Evolutionary conservation across 306 rosid species (phyloP).

Genomic region (Rosa chinensis): DNA sequence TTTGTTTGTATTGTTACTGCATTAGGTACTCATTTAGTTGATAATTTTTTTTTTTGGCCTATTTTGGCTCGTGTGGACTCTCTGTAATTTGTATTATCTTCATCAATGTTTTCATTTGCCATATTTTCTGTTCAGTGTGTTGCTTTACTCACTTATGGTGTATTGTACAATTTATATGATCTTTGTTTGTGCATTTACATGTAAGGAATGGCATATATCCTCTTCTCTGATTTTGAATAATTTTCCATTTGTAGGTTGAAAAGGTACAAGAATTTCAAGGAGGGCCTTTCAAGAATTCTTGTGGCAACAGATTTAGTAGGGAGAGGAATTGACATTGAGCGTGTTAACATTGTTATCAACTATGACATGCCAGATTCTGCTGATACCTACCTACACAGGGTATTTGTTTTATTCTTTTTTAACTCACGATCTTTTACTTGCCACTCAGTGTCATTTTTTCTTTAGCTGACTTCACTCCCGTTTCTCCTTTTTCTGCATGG

Average conservation of each 20-base stretch:
- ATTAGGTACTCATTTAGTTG: background rate
- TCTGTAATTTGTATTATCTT: background rate
- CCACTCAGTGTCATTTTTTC: background rate
- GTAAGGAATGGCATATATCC: background rate
- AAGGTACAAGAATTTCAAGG: slow-evolving; percentile 76
- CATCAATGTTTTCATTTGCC: background rate
- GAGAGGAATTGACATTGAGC: slow-evolving; percentile 83
- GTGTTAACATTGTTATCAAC: slow-evolving; percentile 77
- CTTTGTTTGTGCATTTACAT: background rate
- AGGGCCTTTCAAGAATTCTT: slow-evolving; percentile 76
- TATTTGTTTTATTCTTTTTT: slow-evolving; percentile 19
- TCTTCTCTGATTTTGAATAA: background rate
- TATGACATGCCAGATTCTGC: slow-evolving; percentile 84
- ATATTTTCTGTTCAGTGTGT: background rate
- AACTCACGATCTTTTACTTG: background rate
- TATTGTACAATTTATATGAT: background rate
- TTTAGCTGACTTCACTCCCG: background rate
- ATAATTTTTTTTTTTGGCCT: background rate
- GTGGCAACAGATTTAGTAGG: slow-evolving; percentile 85
- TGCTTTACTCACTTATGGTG: background rate
- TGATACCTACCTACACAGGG: slow-evolving; percentile 76
- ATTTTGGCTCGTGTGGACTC: background rate
- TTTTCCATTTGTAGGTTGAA: slow-evolving; percentile 49
- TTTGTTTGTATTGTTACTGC: background rate
- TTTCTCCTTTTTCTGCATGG: background rate